Evolutionary conservation across 2,329 filamentous ascomycete species (phyloP), one percentile per base, ranked within the genome.

Genomic region (Ilyonectria robusta): DNA sequence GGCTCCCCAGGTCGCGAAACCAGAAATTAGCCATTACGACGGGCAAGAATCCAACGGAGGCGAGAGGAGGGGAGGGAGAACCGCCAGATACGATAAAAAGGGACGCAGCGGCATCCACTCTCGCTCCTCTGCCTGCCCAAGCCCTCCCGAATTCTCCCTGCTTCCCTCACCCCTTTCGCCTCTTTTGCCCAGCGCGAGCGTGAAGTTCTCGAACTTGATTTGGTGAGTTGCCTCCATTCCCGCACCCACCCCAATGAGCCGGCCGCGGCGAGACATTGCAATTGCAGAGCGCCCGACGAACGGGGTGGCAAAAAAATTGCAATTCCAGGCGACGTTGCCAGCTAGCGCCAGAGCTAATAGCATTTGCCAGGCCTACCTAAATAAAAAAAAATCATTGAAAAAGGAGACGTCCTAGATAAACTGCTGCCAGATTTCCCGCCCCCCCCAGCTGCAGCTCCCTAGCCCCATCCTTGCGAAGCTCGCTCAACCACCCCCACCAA

Each of bases 11-110:
- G 69, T 57, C 53, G 55, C 58, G 56, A 62, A 62, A 65, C 59
- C 60, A 75, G 70, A 75, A 75, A 74, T 75, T 74, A 75, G 68
- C 62, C 51, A 74, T 70, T 74, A 74, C 71, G 68, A 75, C 68
- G 53, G 47, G 51, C 15, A 35, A 33, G 56, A 26, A 40, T 57
- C 56, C 50, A 54, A 60, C 59, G 40, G 29, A 35, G 47, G 23
- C 26, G 51, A 6, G 54, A 31, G 7, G 31, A 44, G 61, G 53
- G 44, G 33, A 19, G 26, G 13, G 13, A 26, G 50, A 31, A 40
- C 55, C 17, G 44, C 53, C 26, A 46, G 48, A 47, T 61, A 26
- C 19, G 23, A 57, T 62, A 66, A 66, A 66, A 57, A 62, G 64
- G 54, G 64, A 40, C 51, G 11, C 21, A 17, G 15, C 10, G 23